Percentiles rank a stretch among this genome's conserved stretches.
These are phyloP conservation scores for Lecanicillium sp. DNA, from an alignment of 2,329 filamentous ascomycete genomes.

Conservation along the genomic window DNA sequence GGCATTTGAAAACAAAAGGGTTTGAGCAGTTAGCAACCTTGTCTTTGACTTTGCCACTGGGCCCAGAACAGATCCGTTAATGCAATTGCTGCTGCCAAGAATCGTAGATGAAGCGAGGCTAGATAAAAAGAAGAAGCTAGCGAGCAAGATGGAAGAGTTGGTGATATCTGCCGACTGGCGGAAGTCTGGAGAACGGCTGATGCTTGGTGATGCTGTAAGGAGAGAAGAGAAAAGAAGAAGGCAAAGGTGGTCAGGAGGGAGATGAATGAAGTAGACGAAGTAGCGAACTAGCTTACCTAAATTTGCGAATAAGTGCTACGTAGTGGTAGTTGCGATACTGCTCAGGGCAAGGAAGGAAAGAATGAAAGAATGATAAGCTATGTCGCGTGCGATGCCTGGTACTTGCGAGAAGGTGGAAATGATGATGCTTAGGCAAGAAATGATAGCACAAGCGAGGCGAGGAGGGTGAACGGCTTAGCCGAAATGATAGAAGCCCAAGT, in stretches of 20 bases:
- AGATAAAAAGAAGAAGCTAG: conserved; percentile 51
- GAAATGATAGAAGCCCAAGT: too few relatives aligned
- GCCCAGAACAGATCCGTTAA: conserved; percentile 17
- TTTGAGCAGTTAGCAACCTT: too few relatives aligned
- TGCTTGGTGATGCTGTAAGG: conserved; percentile 37
- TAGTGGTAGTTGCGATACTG: conserved; percentile 8
- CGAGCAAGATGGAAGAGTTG: conserved; percentile 43
- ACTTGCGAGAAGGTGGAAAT: too few relatives aligned
- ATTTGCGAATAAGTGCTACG: conserved; percentile 10
- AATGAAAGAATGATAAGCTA: conserved; percentile 11
- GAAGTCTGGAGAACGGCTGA: conserved; percentile 33
- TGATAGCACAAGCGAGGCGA: too few relatives aligned
- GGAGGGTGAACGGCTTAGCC: too few relatives aligned
- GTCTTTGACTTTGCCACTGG: too few relatives aligned
- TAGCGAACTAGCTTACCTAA: conserved; percentile 10
- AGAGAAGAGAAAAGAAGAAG: conserved; percentile 24
- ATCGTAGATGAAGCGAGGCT: conserved; percentile 46
- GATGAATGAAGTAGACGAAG: conserved; percentile 6
- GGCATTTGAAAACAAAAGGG: too few relatives aligned
- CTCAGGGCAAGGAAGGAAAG: conserved; percentile 12
- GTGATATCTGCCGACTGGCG: conserved; percentile 23
- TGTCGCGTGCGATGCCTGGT: too few relatives aligned
- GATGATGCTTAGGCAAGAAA: too few relatives aligned
- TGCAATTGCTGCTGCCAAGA: conserved; percentile 43
- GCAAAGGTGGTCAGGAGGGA: conserved; percentile 11